Evolutionary conservation across 768 basidiomycete species (phyloP).

Genomic region (Coprinopsis strossmayeri): DNA sequence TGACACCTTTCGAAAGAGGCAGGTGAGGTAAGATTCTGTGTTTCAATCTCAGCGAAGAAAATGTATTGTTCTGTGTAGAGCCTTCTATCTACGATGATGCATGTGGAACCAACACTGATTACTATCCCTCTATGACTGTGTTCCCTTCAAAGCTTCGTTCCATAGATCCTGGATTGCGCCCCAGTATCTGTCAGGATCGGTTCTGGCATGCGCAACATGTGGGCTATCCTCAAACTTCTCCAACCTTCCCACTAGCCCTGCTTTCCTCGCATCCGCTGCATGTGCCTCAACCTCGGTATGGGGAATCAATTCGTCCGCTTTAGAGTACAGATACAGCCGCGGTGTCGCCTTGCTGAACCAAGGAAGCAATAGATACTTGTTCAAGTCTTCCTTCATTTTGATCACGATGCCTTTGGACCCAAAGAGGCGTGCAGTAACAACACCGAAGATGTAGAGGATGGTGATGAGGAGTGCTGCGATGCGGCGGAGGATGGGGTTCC

Average conservation of each 20-base stretch:
- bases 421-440: constrained; percentile 18
- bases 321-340: constrained; percentile 41
- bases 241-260: constrained; percentile 22
- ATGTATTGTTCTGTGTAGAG: too few relatives aligned
- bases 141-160: too few relatives aligned
- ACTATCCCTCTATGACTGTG: too few relatives aligned
- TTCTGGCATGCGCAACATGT: constrained; percentile 41
- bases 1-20: too few relatives aligned
- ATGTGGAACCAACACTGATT: too few relatives aligned
- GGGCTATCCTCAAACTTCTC: constrained; percentile 34
- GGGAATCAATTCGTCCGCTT: constrained; percentile 33
- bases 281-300: constrained; percentile 30
- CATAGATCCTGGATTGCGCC: constrained; percentile 26
- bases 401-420: constrained; percentile 17
- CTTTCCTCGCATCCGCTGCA: constrained; percentile 21
- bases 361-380: constrained; percentile 4
- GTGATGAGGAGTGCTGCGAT: constrained; percentile 20
- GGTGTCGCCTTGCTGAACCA: not conserved
- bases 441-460: constrained; percentile 19
- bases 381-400: constrained; percentile 22
- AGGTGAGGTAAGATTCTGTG: too few relatives aligned
- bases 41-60: too few relatives aligned
- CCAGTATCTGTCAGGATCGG: constrained; percentile 40
- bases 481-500: constrained; percentile 21
- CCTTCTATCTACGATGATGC: too few relatives aligned